Base-by-base conservation (phyloP, 2,329 filamentous ascomycete genomes). In the Elsinoe arachidis region DNA sequence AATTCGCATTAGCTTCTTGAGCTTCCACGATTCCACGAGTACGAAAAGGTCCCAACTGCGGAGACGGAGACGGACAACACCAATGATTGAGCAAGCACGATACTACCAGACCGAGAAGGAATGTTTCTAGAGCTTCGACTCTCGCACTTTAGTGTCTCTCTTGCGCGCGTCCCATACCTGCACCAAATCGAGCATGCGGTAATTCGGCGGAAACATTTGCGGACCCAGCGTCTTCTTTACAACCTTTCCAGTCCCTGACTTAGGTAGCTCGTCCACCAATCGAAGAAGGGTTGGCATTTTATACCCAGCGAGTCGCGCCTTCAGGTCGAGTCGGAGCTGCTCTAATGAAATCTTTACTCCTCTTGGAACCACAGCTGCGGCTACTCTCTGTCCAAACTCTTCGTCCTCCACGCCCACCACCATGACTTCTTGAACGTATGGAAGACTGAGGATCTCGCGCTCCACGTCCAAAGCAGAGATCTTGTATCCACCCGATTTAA, bases 401-500 rank as follows among this genome's bases (percentile, higher is more conserved):
- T 78, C 72, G 60, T 80, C 77, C 0, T 72, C 67, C n/a, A 81
- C 70, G 1, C 78, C 78, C 2, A 81, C 76, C 1, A 80, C 76
- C 62, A 77, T 78, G 3, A 76, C 77, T 65, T 81, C 79, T 47
- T 75, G 69, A 34, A 80, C 70, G 33, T 74, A 73, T 1, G 74
- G 70, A 55, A 81, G 62, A 0, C 72, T 70, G 21, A 81, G 68
- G 61, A 80, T 73, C 60, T 80, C 77, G 15, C 78, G 70, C 64
- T 81, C 79, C 30, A 81, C 76, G 52, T 81, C 78, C 10, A 80
- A 66, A 0, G 78, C 78, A 0, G 75, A 78, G 35, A 80, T 76
- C 66, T 80, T 81, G 62, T 80, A 80, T 0, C 79, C 79, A 14
- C 78, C 78, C 0, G 75, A 76, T 61, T 81, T 81, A 64, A 82